These are phyloP conservation scores for Plasmodium billcollinsi DNA, from an alignment of 169 alveolate genomes.

Conservation along the genomic window DNA sequence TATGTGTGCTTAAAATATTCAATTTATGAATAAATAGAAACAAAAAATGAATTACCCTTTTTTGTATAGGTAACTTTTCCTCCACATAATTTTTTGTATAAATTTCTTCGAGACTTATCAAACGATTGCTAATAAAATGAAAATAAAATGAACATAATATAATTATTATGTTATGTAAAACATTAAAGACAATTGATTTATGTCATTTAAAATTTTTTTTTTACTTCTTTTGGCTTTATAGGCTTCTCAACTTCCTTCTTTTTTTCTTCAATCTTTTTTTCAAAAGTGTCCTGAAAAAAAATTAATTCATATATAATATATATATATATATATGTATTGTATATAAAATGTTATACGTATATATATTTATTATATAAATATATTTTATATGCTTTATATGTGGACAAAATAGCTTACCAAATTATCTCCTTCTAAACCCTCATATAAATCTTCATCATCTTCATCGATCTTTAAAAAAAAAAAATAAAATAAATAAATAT, in stretches of 20 bases:
- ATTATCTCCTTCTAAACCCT: conserved; percentile 72
- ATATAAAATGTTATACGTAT: too few relatives aligned
- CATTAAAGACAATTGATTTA: too few relatives aligned
- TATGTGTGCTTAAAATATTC: conserved; percentile 36
- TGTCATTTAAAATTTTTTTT: neutral
- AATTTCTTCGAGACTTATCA: conserved; percentile 67
- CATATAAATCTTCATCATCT: conserved; percentile 76
- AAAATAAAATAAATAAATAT: neutral
- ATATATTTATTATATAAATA: too few relatives aligned
- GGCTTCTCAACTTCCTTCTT: conserved; percentile 60
- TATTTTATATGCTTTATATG: neutral
- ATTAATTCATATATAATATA: neutral
- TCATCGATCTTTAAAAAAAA: conserved; percentile 69
- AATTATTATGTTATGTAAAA: neutral
- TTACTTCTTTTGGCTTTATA: conserved; percentile 56
- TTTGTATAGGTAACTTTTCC: conserved; percentile 47
- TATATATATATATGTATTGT: neutral
- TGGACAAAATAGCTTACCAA: conserved; percentile 21
- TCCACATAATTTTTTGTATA: conserved; percentile 59
- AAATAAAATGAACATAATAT: neutral
- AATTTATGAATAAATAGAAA: conserved; percentile 23
- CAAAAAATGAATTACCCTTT: conserved; percentile 30
- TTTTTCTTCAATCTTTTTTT: conserved; percentile 60
- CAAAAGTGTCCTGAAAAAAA: conserved; percentile 32
- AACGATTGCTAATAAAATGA: conserved; percentile 38